Base-by-base conservation (phyloP, 1,139 yeast genomes). In the Candida glucosophila region DNA sequence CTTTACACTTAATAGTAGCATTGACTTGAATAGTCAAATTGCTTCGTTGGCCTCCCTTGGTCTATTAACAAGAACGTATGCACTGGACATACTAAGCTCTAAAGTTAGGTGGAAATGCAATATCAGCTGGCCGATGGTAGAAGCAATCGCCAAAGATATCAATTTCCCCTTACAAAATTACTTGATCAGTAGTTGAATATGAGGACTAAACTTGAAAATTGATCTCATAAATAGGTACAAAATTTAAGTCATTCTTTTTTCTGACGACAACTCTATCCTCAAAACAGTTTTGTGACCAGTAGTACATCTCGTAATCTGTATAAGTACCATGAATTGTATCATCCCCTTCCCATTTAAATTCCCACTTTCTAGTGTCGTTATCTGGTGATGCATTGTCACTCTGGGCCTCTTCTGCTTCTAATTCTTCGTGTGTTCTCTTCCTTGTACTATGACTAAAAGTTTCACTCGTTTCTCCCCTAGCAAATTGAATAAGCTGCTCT, bases 101-200 rank as follows among this genome's bases (percentile, higher is more conserved):
- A 65, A 71, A 36, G 67, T 78, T 2, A 56, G 75, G 31, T 77
- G 86, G 85, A 72, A 64, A 38, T 66, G 77, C 34, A 76, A 73
- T 38, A 65, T 74, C 10, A 55, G 64, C 21, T 76, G 76, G 73
- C 53, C 58, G 5, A 59, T 67, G 15, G 65, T 73, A 5, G 61
- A 63, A 31, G 48, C 53, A 12, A 46, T 77, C 8, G 73, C 85
- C 0, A 47, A 53, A 15, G 76, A 72, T 20, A 47, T 77, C 13
- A 52, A 58, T n/a, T 65, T 79, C 33, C 77, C 73, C 0, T 49
- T 78, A 3, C 60, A 57, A 14, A 69, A 66, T 26, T 78, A 71
- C 37, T 34, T 77, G 19, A 43, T 41, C 12, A 58, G 54, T n/a
- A n/a, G n/a, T n/a, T 14, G 48, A 37, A 29, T 19, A 19, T 22